phyloP scores from a whole-genome alignment of 768 basidiomycete genomes.

The Pleurotus eryngii region DNA sequence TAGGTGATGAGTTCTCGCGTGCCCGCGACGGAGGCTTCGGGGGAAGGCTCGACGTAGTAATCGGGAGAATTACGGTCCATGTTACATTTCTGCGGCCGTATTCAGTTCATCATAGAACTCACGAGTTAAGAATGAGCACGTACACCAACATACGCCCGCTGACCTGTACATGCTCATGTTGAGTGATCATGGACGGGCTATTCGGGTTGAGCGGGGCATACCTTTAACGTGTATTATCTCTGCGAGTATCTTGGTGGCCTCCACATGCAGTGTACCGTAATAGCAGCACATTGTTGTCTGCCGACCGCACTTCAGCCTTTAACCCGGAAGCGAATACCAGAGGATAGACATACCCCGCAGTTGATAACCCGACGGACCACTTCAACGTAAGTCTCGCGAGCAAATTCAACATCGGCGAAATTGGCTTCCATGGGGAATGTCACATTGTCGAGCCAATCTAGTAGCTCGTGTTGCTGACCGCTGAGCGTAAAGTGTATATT shows the following conservation, averaged over 20 bases:
- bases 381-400: constrained; percentile 59
- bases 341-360: constrained; percentile 57
- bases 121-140: constrained; percentile 19
- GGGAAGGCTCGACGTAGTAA: constrained; percentile 67
- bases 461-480: constrained; percentile 81
- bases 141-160: constrained; percentile 85
- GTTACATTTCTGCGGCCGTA: constrained; percentile 68
- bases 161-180: constrained; percentile 40
- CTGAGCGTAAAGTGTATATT: constrained; percentile 29
- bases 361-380: constrained; percentile 73
- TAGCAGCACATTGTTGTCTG: constrained; percentile 96
- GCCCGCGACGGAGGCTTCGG: constrained; percentile 52
- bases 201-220: constrained; percentile 21
- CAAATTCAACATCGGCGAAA: constrained; percentile 70
- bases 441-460: constrained; percentile 82
- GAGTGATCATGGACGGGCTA: not conserved
- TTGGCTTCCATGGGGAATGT: constrained; percentile 88
- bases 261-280: constrained; percentile 79
- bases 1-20: constrained; percentile 67
- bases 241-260: constrained; percentile 78
- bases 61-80: constrained; percentile 75
- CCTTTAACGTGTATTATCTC: constrained; percentile 66
- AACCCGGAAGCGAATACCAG: constrained; percentile 7
- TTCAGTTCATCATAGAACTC: no score
- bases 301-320: constrained; percentile 1